Evolutionary conservation across 2,329 filamentous ascomycete species (phyloP).

Genomic region (Alternaria incomplexa): DNA sequence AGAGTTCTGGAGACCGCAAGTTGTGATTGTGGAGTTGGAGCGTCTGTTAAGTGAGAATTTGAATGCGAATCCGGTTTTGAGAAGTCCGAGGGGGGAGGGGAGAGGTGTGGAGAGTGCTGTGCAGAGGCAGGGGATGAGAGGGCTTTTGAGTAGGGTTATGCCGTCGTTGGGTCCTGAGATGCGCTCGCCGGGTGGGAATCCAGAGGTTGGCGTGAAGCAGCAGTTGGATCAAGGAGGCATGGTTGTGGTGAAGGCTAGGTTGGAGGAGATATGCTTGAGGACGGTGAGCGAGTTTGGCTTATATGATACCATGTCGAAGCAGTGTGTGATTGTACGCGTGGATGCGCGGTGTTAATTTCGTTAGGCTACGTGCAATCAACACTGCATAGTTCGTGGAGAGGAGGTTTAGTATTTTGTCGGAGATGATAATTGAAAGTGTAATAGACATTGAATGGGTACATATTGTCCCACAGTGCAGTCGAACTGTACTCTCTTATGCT

Average conservation of each 20-base stretch:
- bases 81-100: constrained; percentile 2
- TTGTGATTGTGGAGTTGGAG: constrained; percentile 51
- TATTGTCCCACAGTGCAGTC: background rate
- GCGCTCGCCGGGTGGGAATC: constrained; percentile 21
- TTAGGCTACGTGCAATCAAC: background rate
- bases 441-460: background rate
- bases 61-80: constrained; percentile 25
- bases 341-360: constrained; percentile 37
- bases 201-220: constrained; percentile 26
- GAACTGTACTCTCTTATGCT: background rate
- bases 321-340: constrained; percentile 40
- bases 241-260: constrained; percentile 34
- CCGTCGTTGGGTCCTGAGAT: constrained; percentile 28
- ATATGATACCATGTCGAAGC: constrained; percentile 44
- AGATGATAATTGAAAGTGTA: background rate
- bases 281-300: constrained; percentile 45
- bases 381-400: background rate
- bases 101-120: background rate
- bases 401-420: background rate
- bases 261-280: constrained; percentile 43
- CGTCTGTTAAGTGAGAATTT: constrained; percentile 41
- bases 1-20: constrained; percentile 53
- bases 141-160: constrained; percentile 32
- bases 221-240: constrained; percentile 15
- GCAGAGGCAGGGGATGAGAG: constrained; percentile 16